phyloP scores from a whole-genome alignment of 2,329 filamentous ascomycete species.

The Raffaelea ambrosiae region DNA sequence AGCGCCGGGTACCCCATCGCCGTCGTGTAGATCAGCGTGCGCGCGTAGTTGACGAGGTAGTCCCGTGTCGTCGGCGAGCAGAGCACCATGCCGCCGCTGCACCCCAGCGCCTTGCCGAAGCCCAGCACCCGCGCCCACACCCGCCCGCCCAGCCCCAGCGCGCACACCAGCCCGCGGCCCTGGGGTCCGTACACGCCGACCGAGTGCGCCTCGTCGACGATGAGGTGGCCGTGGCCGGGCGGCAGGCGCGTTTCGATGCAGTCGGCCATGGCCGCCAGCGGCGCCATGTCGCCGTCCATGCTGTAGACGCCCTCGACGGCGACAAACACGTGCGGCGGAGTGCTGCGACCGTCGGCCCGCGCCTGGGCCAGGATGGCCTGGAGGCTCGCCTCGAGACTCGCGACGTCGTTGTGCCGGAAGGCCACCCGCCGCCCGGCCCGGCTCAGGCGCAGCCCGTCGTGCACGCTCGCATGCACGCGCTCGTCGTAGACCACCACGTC shows the following conservation, averaged over 20 bases:
- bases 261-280: conserved; percentile 50
- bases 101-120: neutral
- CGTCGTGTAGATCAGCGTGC: conserved; percentile 68
- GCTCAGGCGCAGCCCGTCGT: conserved; percentile 65
- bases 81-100: conserved; percentile 40
- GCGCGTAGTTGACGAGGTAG: conserved; percentile 60
- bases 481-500: conserved; percentile 66
- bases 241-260: conserved; percentile 49
- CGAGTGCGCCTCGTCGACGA: conserved; percentile 59
- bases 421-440: conserved; percentile 37
- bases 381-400: neutral
- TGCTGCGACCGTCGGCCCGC: conserved; percentile 29
- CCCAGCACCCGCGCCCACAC: neutral
- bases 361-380: neutral
- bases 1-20: conserved; percentile 56
- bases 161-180: conserved; percentile 6
- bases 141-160: neutral
- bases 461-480: conserved; percentile 67
- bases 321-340: conserved; percentile 43
- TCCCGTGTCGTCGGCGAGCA: conserved; percentile 36
- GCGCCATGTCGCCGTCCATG: conserved; percentile 73
- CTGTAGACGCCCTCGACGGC: conserved; percentile 66
- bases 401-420: conserved; percentile 47
- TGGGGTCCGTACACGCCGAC: neutral
- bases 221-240: conserved; percentile 48